Base-by-base conservation (phyloP, 1,284 basidiomycete genomes). In the Apiotrichum mycotoxinovorans region DNA sequence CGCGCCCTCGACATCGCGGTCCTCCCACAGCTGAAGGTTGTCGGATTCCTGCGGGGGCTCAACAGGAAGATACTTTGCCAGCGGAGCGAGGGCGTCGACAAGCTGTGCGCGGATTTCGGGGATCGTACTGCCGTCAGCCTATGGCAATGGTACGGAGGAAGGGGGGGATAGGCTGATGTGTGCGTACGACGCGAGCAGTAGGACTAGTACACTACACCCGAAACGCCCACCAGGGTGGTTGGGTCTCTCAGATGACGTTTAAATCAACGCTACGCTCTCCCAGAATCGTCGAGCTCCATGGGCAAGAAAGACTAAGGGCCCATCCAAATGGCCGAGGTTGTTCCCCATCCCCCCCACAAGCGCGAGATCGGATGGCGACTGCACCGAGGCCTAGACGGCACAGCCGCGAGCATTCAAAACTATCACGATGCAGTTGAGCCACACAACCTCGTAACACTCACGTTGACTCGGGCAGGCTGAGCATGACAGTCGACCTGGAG, bases 401-500 rank as follows among this genome's bases (percentile, higher is more conserved):
- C 7, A n/a, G n/a, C n/a, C n/a, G n/a, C n/a, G n/a, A n/a, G 4
- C 20, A 44, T 25, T 30, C 25, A 25, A 42, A n/a, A n/a, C 5
- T 17, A 4, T 2, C 8, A 12, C 27, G 15, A 10, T n/a, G 11
- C 23, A 30, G 4, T n/a, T n/a, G n/a, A n/a, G n/a, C n/a, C n/a
- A n/a, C n/a, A n/a, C n/a, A n/a, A n/a, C n/a, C n/a, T n/a, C n/a
- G n/a, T n/a, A n/a, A 4, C 2, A 66, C 69, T 59, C 34, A 73
- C 74, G 71, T 72, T 22, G 66, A 61, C 14, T 57, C 62, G 4
- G 70, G 66, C 7, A 76, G 56, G 22, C 67, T 71, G 35, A 76
- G 66, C 25, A 73, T 60, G 38, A 74, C 64, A 17, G 67, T 62
- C 17, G 69, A 69, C 25, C 60, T 53, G 51, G 61, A 43, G 51